These are phyloP conservation scores for Camillea tinctor DNA, from an alignment of 2,329 filamentous ascomycete species.

Conservation along the genomic window DNA sequence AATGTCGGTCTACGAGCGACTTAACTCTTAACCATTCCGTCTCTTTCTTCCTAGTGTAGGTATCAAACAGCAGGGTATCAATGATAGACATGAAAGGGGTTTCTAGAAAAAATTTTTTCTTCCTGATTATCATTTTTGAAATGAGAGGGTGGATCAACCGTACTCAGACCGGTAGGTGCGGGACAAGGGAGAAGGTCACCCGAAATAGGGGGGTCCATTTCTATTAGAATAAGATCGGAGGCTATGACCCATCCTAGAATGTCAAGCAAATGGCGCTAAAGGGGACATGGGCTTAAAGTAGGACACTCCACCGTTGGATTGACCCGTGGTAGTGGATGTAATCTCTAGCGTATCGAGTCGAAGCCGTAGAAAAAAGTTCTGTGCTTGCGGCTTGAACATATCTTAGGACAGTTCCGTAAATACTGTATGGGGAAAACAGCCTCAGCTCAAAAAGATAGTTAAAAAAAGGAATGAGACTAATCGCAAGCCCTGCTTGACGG, in stretches of 20 bases:
- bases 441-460: not conserved
- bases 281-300: constrained; percentile 18
- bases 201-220: constrained; percentile 5
- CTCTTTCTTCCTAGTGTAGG: not conserved
- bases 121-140: not conserved
- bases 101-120: not conserved
- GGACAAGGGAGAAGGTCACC: constrained; percentile 4
- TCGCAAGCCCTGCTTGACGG: not conserved
- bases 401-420: constrained; percentile 16
- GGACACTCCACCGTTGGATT: constrained; percentile 25
- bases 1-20: not conserved
- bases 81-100: not conserved
- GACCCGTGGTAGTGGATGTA: constrained; percentile 38
- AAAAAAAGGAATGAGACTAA: not conserved
- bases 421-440: constrained; percentile 30
- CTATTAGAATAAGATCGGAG: constrained; percentile 2
- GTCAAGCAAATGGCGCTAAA: constrained; percentile 14
- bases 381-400: constrained; percentile 21
- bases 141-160: constrained; percentile 1
- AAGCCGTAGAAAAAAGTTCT: constrained; percentile 16
- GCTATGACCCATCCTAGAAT: not conserved
- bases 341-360: constrained; percentile 23
- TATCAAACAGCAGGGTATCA: not conserved
- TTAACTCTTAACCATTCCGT: not conserved
- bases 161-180: constrained; percentile 9